Evolutionary conservation across 176 grass and related monocot genomes (phyloP), one percentile per base, ranked within the genome.

Genomic region (Coix lacrymajobi): DNA sequence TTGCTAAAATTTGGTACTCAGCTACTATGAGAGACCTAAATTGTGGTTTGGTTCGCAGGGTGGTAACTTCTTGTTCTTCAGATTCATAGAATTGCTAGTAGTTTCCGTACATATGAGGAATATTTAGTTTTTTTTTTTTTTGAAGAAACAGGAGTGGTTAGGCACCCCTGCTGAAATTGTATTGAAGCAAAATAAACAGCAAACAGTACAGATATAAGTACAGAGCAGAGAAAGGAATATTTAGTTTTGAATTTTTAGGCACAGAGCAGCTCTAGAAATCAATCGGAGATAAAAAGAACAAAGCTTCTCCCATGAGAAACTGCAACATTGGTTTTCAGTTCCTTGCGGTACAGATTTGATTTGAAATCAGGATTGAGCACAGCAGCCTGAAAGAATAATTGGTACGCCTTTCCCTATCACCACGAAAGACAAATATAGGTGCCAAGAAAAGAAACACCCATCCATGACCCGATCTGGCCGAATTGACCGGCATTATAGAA

Each of bases 401-500:
- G 46, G 66, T 38, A 3, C 3, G 28, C 38, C 24, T 86, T 83
- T 83, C 68, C n/a, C 73, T 86, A 48, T 90, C 74, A 62, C 67
- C 74, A 79, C 60, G 88, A 61, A 31, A 79, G 84, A 83, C 61
- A 83, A 63, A 49, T 17, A 48, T 37, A 62, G 34, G 75, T 5
- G 22, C 20, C 17, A 52, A 60, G 34, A 2, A 38, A 72, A 17
- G 28, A 72, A 58, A 58, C 54, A 11, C n/a, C 52, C 46, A 60
- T 60, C 58, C 31, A 48, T 60, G 32, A 48, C 39, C 69, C 38
- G 84, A 87, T 83, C 79, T 83, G 72, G 61, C 62, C 28, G 61
- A 83, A 87, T 83, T 87, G 84, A 79, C 83, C 80, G 2, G 57
- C 83, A 90, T 58, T 82, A 78, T 86, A 78, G 45, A 82, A 82